phyloP scores from a whole-genome alignment of 331 rosid genomes.

The Pyracantha coccinea region DNA sequence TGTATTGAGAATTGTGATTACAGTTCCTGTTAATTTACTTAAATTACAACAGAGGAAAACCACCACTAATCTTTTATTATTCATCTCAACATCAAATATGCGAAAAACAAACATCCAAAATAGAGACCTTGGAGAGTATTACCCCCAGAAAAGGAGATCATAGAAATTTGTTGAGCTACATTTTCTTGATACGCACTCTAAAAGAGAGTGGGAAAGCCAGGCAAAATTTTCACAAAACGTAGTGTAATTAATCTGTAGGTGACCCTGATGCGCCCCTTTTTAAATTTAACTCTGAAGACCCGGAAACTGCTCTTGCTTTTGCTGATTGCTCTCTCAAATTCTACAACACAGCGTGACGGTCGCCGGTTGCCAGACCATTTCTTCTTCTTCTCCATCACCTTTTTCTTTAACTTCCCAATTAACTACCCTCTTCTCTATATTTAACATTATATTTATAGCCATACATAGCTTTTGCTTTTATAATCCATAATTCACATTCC shows the following conservation, averaged over 20 bases:
- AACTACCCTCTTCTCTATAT: conserved; percentile 2
- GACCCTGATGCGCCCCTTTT: neutral
- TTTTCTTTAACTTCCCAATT: conserved; percentile 21
- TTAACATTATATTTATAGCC: neutral
- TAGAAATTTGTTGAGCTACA: neutral
- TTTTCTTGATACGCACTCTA: neutral
- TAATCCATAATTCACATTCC: neutral
- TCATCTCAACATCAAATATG: neutral
- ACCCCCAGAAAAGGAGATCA: no score
- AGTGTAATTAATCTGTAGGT: neutral
- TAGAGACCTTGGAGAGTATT: neutral
- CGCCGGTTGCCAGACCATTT: conserved; percentile 39
- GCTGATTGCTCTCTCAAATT: conserved; percentile 14
- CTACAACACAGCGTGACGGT: conserved; percentile 41
- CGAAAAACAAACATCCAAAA: neutral
- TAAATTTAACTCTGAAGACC: no score
- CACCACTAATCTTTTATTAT: neutral
- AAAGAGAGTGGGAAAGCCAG: conserved; percentile 10
- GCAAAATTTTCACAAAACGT: neutral
- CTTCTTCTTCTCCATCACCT: conserved; percentile 4
- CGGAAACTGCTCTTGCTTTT: no score
- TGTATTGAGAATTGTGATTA: no score
- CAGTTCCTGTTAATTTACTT: no score
- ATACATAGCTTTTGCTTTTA: neutral
- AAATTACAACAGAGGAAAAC: neutral